A percentile compares a stretch with the other conserved stretches of the same genome.
Conservation (phyloP, 768 basidiomycete species). For the Leccinum subgranulosum region DNA sequence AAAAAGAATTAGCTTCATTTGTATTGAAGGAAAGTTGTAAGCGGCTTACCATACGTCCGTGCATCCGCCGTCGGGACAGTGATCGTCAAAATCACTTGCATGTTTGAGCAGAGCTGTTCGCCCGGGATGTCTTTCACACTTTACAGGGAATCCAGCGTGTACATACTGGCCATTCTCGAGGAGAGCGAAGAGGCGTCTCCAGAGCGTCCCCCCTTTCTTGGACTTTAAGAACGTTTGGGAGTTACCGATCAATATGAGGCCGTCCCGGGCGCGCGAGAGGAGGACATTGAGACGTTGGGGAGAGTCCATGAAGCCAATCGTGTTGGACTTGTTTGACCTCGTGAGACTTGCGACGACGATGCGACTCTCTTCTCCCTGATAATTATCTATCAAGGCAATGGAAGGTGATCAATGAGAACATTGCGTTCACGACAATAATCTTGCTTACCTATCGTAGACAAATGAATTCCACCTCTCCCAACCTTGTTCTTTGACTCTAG, state of each 20-base stretch:
- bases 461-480: slow-evolving; percentile 33
- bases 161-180: slow-evolving; percentile 7
- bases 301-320: slow-evolving; percentile 69
- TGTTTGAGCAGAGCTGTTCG: slow-evolving; percentile 35
- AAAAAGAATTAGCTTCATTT: slow-evolving; percentile 32
- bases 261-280: slow-evolving; percentile 64
- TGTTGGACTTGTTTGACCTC: slow-evolving; percentile 48
- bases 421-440: not conserved
- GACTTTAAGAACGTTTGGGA: slow-evolving; percentile 48
- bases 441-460: slow-evolving; percentile 60
- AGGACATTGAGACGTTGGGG: slow-evolving; percentile 68
- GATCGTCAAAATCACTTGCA: slow-evolving; percentile 47
- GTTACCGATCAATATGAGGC: slow-evolving; percentile 63
- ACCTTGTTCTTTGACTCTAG: slow-evolving; percentile 25
- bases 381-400: slow-evolving; percentile 48
- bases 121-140: slow-evolving; percentile 52
- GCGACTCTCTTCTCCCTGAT: slow-evolving; percentile 70
- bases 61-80: slow-evolving; percentile 65
- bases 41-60: slow-evolving; percentile 49
- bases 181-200: slow-evolving; percentile 11
- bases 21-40: not conserved
- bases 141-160: slow-evolving; percentile 44
- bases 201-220: slow-evolving; percentile 14
- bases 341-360: slow-evolving; percentile 61
- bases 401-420: not conserved